These are phyloP conservation scores for Mimosa pudica DNA, from an alignment of 306 rosid genomes.

Conservation along the genomic window DNA sequence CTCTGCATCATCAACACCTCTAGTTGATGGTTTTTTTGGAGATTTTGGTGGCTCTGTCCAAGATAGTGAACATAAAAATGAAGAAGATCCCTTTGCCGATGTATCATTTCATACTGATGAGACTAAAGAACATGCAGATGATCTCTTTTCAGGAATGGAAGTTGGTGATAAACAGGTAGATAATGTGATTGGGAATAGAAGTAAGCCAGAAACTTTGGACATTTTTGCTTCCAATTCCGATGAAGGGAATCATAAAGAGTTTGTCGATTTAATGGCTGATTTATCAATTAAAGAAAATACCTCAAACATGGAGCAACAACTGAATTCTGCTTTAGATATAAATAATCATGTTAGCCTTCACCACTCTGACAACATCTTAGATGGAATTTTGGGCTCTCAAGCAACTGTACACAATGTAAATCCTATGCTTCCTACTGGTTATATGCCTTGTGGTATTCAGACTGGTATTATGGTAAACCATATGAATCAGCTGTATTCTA, in stretches of 20 bases:
- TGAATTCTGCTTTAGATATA: slow-evolving; percentile 51
- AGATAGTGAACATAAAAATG: slow-evolving; percentile 55
- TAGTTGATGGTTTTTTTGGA: slow-evolving; percentile 88
- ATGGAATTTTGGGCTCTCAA: slow-evolving; percentile 62
- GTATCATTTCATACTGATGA: slow-evolving; percentile 74
- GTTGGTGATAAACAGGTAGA: slow-evolving; percentile 57
- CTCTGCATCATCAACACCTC: slow-evolving; percentile 50
- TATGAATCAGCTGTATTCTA: slow-evolving; percentile 44
- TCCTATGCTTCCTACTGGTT: slow-evolving; percentile 61
- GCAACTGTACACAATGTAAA: slow-evolving; percentile 53
- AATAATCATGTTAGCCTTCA: slow-evolving; percentile 35
- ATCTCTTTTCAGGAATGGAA: slow-evolving; percentile 81
- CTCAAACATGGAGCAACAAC: slow-evolving; percentile 52
- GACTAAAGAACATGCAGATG: slow-evolving; percentile 59
- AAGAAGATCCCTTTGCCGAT: slow-evolving; percentile 91
- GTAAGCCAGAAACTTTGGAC: slow-evolving; percentile 62
- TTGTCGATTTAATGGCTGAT: slow-evolving; percentile 59
- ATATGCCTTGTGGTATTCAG: slow-evolving; percentile 56
- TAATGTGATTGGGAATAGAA: slow-evolving; percentile 41
- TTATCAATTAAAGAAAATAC: slow-evolving; percentile 62
- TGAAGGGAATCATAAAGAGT: slow-evolving; percentile 51
- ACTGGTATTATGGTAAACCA: slow-evolving; percentile 73
- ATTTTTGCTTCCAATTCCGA: slow-evolving; percentile 61
- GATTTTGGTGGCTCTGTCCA: slow-evolving; percentile 49
- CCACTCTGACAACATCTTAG: slow-evolving; percentile 45